Evolutionary conservation across 306 rosid species (phyloP).

Genomic region (Pueraria montana): DNA sequence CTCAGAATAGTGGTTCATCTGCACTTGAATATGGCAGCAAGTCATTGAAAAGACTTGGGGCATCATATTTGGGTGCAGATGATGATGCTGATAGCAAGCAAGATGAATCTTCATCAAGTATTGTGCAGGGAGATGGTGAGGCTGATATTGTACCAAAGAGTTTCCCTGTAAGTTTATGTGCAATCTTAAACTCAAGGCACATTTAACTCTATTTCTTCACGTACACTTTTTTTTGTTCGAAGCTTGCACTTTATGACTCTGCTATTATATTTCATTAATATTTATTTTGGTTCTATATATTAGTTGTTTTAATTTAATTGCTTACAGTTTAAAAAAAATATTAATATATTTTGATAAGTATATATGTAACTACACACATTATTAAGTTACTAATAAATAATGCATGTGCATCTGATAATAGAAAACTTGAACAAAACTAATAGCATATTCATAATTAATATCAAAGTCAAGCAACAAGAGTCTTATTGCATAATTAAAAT

Average conservation of each 20-base stretch:
- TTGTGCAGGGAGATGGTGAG: constrained; percentile 44
- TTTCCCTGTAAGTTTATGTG: constrained; percentile 50
- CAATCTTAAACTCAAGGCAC: neutral
- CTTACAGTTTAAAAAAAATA: neutral
- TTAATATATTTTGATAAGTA: neutral
- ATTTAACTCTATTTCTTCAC: neutral
- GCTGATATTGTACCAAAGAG: constrained; percentile 49
- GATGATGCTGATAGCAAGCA: constrained; percentile 52
- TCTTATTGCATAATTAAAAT: constrained; percentile 38
- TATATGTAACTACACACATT: neutral
- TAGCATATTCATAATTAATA: constrained; percentile 24
- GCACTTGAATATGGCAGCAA: constrained; percentile 54
- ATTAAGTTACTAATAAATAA: constrained; percentile 1
- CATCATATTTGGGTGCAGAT: constrained; percentile 56
- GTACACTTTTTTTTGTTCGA: neutral
- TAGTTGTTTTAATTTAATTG: constrained; percentile 25
- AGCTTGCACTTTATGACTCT: neutral
- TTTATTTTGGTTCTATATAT: neutral
- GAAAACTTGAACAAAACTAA: constrained; percentile 10
- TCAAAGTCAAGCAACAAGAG: neutral
- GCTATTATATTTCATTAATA: neutral
- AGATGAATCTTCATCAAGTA: constrained; percentile 44
- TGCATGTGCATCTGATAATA: neutral
- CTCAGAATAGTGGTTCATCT: constrained; percentile 45
- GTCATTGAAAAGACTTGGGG: constrained; percentile 56